These are phyloP conservation scores for Penicillium lividum DNA, from an alignment of 495 filamentous ascomycete species.

Conservation along the genomic window DNA sequence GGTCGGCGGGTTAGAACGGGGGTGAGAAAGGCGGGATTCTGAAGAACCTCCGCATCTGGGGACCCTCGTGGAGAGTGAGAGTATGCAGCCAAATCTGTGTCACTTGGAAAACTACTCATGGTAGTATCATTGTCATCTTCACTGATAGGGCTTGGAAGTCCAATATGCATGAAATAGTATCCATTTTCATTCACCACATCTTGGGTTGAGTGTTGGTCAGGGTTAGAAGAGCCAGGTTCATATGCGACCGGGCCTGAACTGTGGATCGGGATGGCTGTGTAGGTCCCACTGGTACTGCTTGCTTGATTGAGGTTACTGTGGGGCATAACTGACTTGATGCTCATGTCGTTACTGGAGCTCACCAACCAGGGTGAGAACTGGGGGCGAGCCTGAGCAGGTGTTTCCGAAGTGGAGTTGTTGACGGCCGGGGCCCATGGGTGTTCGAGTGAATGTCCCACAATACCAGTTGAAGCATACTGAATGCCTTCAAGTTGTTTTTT, in stretches of 20 bases:
- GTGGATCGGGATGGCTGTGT: neutral
- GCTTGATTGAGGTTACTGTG: neutral
- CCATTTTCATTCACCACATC: neutral
- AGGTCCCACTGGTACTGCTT: neutral
- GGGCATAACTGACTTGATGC: neutral
- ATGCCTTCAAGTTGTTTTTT: conserved; percentile 6
- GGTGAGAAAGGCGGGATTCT: neutral
- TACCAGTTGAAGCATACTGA: neutral
- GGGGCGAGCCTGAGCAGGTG: neutral
- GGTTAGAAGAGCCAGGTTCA: too few species aligned
- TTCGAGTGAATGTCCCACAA: neutral
- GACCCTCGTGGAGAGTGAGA: neutral
- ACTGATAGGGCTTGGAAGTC: conserved; percentile 70
- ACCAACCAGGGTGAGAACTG: neutral
- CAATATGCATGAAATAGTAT: neutral
- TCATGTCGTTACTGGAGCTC: neutral
- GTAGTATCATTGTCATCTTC: conserved; percentile 52
- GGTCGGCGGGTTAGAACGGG: neutral
- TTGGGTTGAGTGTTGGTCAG: conserved; percentile 6
- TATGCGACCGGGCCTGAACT: neutral
- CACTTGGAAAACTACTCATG: conserved; percentile 16
- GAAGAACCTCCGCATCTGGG: neutral
- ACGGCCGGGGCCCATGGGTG: conserved; percentile 9
- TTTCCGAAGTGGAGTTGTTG: conserved; percentile 6
- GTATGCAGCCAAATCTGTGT: neutral